Evolutionary conservation across 2,329 filamentous ascomycete genomes (phyloP), one percentile per base, ranked within the genome.

Genomic region (Trichoderma atroviride): DNA sequence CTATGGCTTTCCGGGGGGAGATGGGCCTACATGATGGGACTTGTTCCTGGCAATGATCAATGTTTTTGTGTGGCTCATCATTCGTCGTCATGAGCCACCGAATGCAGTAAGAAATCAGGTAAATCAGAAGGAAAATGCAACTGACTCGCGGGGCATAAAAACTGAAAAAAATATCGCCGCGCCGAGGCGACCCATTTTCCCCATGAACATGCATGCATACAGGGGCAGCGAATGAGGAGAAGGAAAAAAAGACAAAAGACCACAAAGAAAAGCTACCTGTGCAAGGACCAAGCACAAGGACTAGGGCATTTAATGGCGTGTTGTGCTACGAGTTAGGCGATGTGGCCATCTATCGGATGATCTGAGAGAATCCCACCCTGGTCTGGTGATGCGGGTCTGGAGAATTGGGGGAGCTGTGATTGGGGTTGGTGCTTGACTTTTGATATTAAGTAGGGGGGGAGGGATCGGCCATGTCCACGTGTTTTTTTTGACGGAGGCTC

Each of bases 341-440:
- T 57, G 61, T 33, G 40, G 31, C 56, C 56, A 52, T 53, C 52
- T 47, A 66, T 66, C 53, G 62, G 52, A 43, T 66, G 62, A 66
- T 66, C 52, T 40, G 53, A 57, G 22, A 47, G 62, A 43, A 57
- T 65, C 52, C 47, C 62, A 57, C 62, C 62, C 62, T 37, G 62
- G 62, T 66, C 62, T 58, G 62, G 62, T 66, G 53, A 66, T 66
- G 62, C 62, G 35, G 62, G 52, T 33, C 31, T 53, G 19, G 19
- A 43, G 10, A 55, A 19, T 27, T 22, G 47, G 31, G 60, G 19
- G 47, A 37, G 31, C 33, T 35, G 33, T 35, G 33, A 14, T 35
- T 35, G 22, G 24, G 43, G 50, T 29, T 27, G 19, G 22, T 24
- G 22, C 19, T 47, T 11, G 43, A 11, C 19, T 14, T 14, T 50